Evolutionary conservation across 805 yeast genomes (phyloP).

Genomic region (Deakozyma indianensis): DNA sequence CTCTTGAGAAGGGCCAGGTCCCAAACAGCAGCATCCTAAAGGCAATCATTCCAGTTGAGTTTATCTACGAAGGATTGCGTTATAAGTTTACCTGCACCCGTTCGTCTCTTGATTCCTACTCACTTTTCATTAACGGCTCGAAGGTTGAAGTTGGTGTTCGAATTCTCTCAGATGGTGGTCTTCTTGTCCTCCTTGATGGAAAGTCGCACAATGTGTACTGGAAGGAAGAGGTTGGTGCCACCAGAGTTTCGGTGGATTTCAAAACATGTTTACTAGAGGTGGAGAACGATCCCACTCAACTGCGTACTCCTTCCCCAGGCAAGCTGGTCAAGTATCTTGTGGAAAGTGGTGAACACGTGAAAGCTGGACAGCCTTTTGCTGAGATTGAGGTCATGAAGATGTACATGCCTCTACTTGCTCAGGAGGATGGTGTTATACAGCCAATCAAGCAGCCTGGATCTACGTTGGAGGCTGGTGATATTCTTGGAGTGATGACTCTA

Average conservation of each 20-base stretch:
- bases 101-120: conserved; percentile 72
- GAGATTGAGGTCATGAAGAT: conserved; percentile 99
- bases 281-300: conserved; percentile 97
- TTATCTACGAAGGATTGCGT: conserved; percentile 85
- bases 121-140: conserved; percentile 86
- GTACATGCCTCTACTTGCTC: conserved; percentile 95
- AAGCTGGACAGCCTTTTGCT: conserved; percentile 87
- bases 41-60: conserved; percentile 85
- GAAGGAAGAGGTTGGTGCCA: conserved; percentile 95
- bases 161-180: conserved; percentile 88
- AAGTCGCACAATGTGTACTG: conserved; percentile 91
- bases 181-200: conserved; percentile 77
- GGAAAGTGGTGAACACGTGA: conserved; percentile 88
- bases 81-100: conserved; percentile 94
- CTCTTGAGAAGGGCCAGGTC: conserved; percentile 93
- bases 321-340: conserved; percentile 86
- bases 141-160: conserved; percentile 78
- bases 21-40: conserved; percentile 68
- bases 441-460: conserved; percentile 95
- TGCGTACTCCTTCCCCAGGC: conserved; percentile 98
- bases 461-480: conserved; percentile 93
- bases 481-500: conserved; percentile 81
- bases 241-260: conserved; percentile 87
- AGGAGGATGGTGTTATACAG: conserved; percentile 87
- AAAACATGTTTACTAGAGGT: conserved; percentile 88